phyloP scores from a whole-genome alignment of 306 rosid genomes.

The Myrica gale region DNA sequence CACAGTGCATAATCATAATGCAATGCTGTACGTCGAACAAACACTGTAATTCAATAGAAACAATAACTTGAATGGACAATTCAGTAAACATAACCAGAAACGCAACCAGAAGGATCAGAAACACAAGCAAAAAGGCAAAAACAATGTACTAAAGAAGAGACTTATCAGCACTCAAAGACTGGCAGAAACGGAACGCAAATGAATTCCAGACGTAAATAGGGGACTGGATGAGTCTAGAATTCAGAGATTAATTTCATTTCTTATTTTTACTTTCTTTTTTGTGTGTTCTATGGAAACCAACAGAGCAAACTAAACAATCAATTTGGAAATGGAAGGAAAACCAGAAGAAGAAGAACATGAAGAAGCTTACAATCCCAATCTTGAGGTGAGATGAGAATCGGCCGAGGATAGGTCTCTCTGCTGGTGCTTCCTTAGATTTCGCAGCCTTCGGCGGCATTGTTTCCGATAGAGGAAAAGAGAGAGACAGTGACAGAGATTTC shows the following conservation, averaged over 20 bases:
- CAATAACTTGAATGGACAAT: not conserved
- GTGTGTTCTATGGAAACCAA: not conserved
- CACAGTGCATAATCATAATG: not conserved
- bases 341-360: not conserved
- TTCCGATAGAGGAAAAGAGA: not conserved
- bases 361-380: constrained; percentile 48
- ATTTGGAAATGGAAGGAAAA: not conserved
- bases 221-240: not conserved
- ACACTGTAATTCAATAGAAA: not conserved
- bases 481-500: not conserved
- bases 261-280: not conserved
- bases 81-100: not conserved
- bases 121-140: not conserved
- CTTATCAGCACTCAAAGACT: not conserved
- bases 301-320: not conserved
- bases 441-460: constrained; percentile 60
- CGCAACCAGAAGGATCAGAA: not conserved
- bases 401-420: constrained; percentile 55
- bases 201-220: not conserved
- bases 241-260: not conserved
- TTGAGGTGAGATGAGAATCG: constrained; percentile 60
- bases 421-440: constrained; percentile 52
- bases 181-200: not conserved
- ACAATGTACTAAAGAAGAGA: not conserved
- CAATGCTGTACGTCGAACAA: not conserved